Evolutionary conservation across 768 basidiomycete genomes (phyloP).

Genomic region (Boletus pseudopeckii): DNA sequence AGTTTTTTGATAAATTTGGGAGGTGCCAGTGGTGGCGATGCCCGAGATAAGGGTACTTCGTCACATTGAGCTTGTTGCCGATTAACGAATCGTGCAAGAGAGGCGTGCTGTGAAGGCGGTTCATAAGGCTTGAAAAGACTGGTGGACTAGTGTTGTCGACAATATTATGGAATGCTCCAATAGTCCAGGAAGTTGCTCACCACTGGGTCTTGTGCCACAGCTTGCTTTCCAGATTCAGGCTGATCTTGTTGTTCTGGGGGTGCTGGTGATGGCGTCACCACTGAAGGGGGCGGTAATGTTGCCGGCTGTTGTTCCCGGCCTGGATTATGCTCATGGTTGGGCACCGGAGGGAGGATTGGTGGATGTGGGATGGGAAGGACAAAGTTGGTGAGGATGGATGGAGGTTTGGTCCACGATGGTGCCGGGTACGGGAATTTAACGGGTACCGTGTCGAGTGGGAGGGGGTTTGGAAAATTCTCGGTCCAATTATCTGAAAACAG

Average conservation of each 20-base stretch:
- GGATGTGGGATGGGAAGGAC: constrained; percentile 26
- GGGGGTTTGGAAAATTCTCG: constrained; percentile 16
- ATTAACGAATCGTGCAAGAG: constrained; percentile 9
- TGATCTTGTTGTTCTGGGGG: neutral
- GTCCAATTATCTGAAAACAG: constrained; percentile 25
- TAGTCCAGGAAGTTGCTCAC: neutral
- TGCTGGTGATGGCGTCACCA: neutral
- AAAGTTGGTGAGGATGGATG: constrained; percentile 15
- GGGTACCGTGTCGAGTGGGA: constrained; percentile 11
- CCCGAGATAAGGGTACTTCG: neutral
- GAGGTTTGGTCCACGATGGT: constrained; percentile 23
- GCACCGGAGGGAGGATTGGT: neutral
- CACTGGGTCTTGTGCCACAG: neutral
- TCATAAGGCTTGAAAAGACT: constrained; percentile 24
- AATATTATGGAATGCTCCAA: neutral
- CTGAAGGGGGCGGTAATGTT: neutral
- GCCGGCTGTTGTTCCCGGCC: neutral
- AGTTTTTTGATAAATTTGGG: constrained; percentile 25
- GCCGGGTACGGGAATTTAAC: constrained; percentile 26
- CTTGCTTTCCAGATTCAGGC: neutral
- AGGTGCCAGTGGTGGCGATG: neutral
- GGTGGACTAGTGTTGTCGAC: constrained; percentile 3
- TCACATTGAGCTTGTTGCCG: neutral
- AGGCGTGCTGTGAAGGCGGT: constrained; percentile 23
- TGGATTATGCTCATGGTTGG: neutral